These are phyloP conservation scores for Millerozyma miso DNA, from an alignment of 805 yeast species.

Conservation along the genomic window DNA sequence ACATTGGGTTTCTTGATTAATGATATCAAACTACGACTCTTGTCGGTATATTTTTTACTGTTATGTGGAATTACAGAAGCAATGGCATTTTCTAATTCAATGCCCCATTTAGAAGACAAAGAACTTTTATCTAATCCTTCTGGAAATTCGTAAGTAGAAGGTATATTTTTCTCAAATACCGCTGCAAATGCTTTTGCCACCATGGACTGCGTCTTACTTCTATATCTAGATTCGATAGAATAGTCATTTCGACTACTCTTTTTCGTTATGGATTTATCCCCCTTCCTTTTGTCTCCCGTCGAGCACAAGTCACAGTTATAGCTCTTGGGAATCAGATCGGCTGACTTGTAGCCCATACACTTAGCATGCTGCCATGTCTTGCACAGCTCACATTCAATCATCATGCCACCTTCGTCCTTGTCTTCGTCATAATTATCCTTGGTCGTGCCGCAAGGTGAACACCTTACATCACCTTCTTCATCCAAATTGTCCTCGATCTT, in stretches of 20 bases:
- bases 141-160: conserved; percentile 23
- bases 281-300: not conserved
- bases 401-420: conserved; percentile 48
- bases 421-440: conserved; percentile 56
- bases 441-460: conserved; percentile 59
- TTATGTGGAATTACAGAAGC: conserved; percentile 28
- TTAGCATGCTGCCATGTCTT: conserved; percentile 68
- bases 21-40: conserved; percentile 62
- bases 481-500: conserved; percentile 13
- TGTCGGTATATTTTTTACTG: conserved; percentile 53
- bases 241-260: conserved; percentile 6
- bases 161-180: conserved; percentile 39
- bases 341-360: conserved; percentile 51
- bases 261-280: conserved; percentile 5
- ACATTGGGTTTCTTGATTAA: conserved; percentile 58
- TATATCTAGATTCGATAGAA: conserved; percentile 8
- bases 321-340: conserved; percentile 38
- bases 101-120: conserved; percentile 44
- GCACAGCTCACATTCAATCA: conserved; percentile 67
- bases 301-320: conserved; percentile 55
- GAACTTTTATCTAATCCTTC: conserved; percentile 21
- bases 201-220: conserved; percentile 39
- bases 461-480: conserved; percentile 47
- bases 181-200: conserved; percentile 50
- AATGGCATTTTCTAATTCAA: conserved; percentile 49